Percentiles rank a stretch among this genome's conserved stretches.
Evolutionary conservation across 805 yeast genomes (phyloP).

Genomic region (Lipomyces kockii): DNA sequence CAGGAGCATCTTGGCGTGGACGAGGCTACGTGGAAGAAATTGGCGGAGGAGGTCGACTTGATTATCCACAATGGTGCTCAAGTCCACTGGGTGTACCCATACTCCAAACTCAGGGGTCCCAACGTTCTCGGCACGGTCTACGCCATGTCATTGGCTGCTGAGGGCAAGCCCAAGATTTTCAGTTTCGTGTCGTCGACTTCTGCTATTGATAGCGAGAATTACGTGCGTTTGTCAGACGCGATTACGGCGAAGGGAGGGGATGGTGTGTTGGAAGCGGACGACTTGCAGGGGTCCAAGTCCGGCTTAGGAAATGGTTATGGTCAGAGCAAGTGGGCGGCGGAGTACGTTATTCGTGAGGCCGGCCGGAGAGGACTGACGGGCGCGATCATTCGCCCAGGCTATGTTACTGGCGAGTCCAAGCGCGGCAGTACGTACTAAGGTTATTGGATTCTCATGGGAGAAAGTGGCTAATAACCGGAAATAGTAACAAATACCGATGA

Average conservation of each 20-base stretch:
- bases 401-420: constrained; percentile 81
- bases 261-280: constrained; percentile 85
- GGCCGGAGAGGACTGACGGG: constrained; percentile 88
- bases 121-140: constrained; percentile 88
- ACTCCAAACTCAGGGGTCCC: constrained; percentile 85
- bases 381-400: constrained; percentile 92
- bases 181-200: constrained; percentile 97
- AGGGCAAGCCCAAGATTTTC: constrained; percentile 83
- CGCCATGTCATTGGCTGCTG: constrained; percentile 74
- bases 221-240: constrained; percentile 74
- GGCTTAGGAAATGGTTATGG: constrained; percentile 96
- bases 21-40: constrained; percentile 58
- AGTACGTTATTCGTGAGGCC: constrained; percentile 82
- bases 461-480: constrained; percentile 1
- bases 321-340: constrained; percentile 98
- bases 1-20: constrained; percentile 71
- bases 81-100: constrained; percentile 99
- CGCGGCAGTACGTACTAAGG: constrained; percentile 58
- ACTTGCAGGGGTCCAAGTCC: constrained; percentile 73
- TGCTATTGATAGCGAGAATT: constrained; percentile 82
- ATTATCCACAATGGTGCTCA: constrained; percentile 96
- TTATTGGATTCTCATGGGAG: background rate
- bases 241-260: constrained; percentile 62
- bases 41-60: constrained; percentile 70
- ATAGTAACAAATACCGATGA: constrained; percentile 92